Conservation (phyloP, 345 rosid species). For the Kandelia obovata region DNA sequence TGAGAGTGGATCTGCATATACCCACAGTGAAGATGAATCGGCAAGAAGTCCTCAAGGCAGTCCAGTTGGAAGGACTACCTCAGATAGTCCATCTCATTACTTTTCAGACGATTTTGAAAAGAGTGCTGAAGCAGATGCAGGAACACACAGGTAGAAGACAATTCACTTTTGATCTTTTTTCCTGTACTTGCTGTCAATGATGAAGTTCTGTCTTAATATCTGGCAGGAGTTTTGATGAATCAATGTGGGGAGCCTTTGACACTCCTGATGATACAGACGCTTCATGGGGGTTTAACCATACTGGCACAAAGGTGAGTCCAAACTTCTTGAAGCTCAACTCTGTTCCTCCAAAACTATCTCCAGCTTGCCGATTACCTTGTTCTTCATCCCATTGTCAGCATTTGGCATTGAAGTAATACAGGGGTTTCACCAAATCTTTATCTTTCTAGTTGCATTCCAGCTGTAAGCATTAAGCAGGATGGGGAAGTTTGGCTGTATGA, state of each 20-base stretch:
- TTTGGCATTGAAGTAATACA: no score
- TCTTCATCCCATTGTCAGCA: no score
- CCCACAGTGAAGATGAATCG: constrained; percentile 75
- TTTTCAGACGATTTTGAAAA: constrained; percentile 61
- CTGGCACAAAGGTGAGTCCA: constrained; percentile 60
- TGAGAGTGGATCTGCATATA: constrained; percentile 57
- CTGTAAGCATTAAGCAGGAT: not conserved
- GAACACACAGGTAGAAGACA: constrained; percentile 40
- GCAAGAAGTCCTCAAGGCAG: constrained; percentile 86
- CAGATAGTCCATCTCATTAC: constrained; percentile 60
- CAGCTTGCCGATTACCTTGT: not conserved
- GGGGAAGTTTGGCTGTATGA: not conserved
- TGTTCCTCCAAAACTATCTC: not conserved
- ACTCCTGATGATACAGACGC: constrained; percentile 85
- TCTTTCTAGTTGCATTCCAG: not conserved
- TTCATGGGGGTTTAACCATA: constrained; percentile 80
- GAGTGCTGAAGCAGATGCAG: constrained; percentile 58
- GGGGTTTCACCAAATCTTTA: no score
- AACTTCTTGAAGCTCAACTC: constrained; percentile 10
- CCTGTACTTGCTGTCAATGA: not conserved
- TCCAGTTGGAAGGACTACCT: constrained; percentile 55
- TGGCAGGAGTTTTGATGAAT: constrained; percentile 75
- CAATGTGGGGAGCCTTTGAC: constrained; percentile 93
- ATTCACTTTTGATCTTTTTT: not conserved
- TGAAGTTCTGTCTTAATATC: constrained; percentile 2